Conservation (phyloP, 805 yeast genomes). For the Spathaspora boniae region DNA sequence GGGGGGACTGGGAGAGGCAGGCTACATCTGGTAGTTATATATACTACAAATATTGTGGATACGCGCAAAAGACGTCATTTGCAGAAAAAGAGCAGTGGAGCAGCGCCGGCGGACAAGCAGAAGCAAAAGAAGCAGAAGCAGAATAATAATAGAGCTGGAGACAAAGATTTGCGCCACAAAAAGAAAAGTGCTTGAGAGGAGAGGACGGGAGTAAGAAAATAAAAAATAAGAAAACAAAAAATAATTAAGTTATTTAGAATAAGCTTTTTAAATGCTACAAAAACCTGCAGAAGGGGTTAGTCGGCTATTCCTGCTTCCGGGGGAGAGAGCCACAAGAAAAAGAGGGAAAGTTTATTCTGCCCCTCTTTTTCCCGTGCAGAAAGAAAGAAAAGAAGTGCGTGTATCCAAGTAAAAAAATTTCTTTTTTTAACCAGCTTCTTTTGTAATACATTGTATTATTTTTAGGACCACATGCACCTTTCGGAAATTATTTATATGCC, state of each 20-base stretch:
- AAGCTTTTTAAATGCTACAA: no score
- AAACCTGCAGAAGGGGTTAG: not conserved
- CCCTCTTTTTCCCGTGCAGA: not conserved
- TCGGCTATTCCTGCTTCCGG: not conserved
- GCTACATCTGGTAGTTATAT: no score
- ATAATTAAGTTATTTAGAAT: no score
- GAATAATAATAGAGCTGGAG: not conserved
- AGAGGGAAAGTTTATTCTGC: not conserved
- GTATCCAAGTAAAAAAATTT: no score
- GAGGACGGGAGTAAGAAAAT: not conserved
- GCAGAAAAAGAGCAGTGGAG: not conserved
- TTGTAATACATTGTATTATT: no score
- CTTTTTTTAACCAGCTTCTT: no score
- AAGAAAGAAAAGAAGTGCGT: not conserved
- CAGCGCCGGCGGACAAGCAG: not conserved
- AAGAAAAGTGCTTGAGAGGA: not conserved
- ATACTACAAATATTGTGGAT: no score
- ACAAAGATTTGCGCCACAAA: slow-evolving; percentile 2
- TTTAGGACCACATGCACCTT: no score
- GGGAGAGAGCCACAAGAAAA: not conserved
- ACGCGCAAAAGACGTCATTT: slow-evolving; percentile 6
- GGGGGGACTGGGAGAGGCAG: slow-evolving; percentile 7
- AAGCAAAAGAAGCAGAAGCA: not conserved
- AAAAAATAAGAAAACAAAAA: not conserved
- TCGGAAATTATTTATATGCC: no score